Conservation (phyloP, 805 yeast genomes). For the Pichia scutulata region DNA sequence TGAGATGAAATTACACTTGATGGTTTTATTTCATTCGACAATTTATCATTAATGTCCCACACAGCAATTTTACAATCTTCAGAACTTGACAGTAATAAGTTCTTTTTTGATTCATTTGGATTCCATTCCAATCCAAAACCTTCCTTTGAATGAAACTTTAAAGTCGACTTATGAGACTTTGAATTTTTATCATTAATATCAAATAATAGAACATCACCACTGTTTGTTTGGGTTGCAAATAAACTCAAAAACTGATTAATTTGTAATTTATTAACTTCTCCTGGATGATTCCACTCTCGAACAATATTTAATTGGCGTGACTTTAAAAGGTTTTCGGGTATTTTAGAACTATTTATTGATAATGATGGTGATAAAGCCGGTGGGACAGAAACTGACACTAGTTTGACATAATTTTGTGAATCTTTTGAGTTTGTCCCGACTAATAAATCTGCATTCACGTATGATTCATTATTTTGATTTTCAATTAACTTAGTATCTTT, state of each 20-base stretch:
- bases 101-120: conserved; percentile 24
- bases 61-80: conserved; percentile 60
- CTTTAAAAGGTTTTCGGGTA: conserved; percentile 13
- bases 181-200: conserved; percentile 21
- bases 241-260: conserved; percentile 41
- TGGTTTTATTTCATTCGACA: conserved; percentile 31
- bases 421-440: conserved; percentile 41
- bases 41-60: conserved; percentile 46
- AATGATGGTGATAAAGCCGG: conserved; percentile 34
- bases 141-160: conserved; percentile 52
- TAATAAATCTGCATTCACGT: conserved; percentile 27
- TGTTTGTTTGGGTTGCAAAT: conserved; percentile 48
- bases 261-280: conserved; percentile 59
- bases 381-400: conserved; percentile 41
- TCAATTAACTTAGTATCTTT: conserved; percentile 31
- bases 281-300: conserved; percentile 52
- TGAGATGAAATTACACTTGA: conserved; percentile 43
- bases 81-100: conserved; percentile 52
- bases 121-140: conserved; percentile 74
- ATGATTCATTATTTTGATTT: conserved; percentile 6
- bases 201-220: conserved; percentile 43
- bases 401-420: conserved; percentile 36
- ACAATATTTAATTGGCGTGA: conserved; percentile 36
- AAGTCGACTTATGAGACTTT: conserved; percentile 19
- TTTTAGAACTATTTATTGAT: conserved; percentile 18